Base-by-base conservation (phyloP, 2,329 filamentous ascomycete genomes). In the Stemphylium beticola region DNA sequence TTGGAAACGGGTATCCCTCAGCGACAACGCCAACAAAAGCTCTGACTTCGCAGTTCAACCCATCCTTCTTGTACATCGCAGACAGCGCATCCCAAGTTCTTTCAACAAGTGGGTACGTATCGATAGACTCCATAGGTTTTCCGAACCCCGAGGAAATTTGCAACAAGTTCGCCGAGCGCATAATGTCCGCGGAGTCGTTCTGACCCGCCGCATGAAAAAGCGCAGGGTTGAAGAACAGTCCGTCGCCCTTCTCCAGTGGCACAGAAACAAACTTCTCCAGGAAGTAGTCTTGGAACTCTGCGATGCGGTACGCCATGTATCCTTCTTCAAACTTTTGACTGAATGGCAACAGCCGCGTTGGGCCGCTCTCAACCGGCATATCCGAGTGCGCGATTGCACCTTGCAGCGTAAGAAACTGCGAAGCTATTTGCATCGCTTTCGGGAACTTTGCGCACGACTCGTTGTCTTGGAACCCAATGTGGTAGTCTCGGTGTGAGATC, bases 61-160 rank as follows among this genome's bases (percentile, higher is more conserved):
- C 77, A 18, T 78, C 38, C 4, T 52, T 46, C 24, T 67, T 60
- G 54, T 76, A 76, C 52, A 72, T 67, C 7, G 57, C 55, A 31
- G 38, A 52, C 36, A 84, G 31, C 2, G 65, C 48, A 4, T 78
- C 73, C 80, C 81, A 85, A 2, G 74, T 79, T 18, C 47, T 68
- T 39, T 79, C 77, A 2, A 85, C 68, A 20, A 85, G 61, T 3
- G 81, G 78, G 11, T 82, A 47, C 0, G 78, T 75, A 61, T 88
- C 83, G 9, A 88, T 77, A 0, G 66, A 79, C 73, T 88, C 86
- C 85, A 88, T 89, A 0, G 85, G 77, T 65, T 86, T 87, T 0
- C 85, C 85, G 63, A 88, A 85, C 0, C 85, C 84, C 55, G 81
- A 83, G 58, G 82, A 86, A 26, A 87, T 78, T 69, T 88, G 86